phyloP scores from a whole-genome alignment of 75 land plant species.

The Picea glauca region DNA sequence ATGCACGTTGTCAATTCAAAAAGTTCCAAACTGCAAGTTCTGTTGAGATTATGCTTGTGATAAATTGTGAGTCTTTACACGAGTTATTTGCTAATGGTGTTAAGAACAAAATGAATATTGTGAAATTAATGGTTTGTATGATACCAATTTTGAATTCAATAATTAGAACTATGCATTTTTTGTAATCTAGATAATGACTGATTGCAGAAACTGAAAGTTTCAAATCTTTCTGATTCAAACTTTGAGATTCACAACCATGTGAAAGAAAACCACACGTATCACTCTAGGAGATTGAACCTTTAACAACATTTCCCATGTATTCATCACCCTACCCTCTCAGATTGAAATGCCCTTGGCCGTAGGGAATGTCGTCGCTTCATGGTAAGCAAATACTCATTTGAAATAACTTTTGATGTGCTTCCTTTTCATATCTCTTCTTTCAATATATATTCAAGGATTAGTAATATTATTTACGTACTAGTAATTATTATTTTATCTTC shows the following conservation, averaged over 20 bases:
- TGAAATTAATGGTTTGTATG: neutral
- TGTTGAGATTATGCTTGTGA: neutral
- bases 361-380: constrained; percentile 17
- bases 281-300: constrained; percentile 77
- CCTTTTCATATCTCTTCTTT: too few species aligned
- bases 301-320: constrained; percentile 69
- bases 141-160: neutral
- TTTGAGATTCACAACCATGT: constrained; percentile 7
- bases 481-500: too few species aligned
- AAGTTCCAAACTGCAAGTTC: neutral
- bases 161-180: neutral
- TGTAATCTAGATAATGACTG: neutral
- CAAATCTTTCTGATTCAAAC: neutral
- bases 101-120: neutral
- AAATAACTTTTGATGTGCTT: neutral
- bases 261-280: constrained; percentile 66
- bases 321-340: constrained; percentile 54
- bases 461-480: too few species aligned
- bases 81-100: neutral
- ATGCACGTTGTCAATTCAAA: too few species aligned
- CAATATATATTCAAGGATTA: too few species aligned
- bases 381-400: constrained; percentile 14
- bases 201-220: neutral
- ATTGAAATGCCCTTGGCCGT: constrained; percentile 60
- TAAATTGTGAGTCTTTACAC: neutral